phyloP scores from a whole-genome alignment of 805 yeast species.

The Yamadazyma paraphyllophila region DNA sequence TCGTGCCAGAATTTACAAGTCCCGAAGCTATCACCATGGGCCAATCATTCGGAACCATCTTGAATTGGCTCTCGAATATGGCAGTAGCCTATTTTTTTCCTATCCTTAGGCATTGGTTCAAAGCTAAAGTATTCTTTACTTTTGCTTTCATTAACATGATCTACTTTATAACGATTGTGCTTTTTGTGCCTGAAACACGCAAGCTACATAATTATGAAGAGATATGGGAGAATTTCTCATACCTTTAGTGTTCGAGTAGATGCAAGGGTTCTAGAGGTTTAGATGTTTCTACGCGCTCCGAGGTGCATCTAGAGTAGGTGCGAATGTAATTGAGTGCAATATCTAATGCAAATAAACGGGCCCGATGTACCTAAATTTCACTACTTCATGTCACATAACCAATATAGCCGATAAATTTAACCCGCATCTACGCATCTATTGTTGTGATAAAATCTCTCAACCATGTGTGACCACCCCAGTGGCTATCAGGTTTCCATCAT shows the following conservation, averaged over 20 bases:
- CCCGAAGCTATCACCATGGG: slow-evolving; percentile 33
- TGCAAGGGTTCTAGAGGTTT: too few species aligned
- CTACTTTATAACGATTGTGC: slow-evolving; percentile 19
- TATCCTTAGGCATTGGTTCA: slow-evolving; percentile 20
- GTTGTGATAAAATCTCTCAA: background rate
- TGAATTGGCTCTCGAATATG: slow-evolving; percentile 36
- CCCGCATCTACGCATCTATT: background rate
- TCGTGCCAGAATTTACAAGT: slow-evolving; percentile 34
- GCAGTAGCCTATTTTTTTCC: slow-evolving; percentile 35
- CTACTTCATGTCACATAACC: background rate
- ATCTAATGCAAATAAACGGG: background rate
- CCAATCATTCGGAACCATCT: slow-evolving; percentile 34
- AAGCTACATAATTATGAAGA: slow-evolving; percentile 23
- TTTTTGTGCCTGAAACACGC: slow-evolving; percentile 34
- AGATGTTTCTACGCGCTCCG: too few species aligned
- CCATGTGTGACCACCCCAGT: background rate
- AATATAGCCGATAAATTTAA: background rate
- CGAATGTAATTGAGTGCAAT: background rate
- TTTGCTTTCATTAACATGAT: slow-evolving; percentile 21
- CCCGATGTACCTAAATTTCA: background rate
- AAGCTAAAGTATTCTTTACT: slow-evolving; percentile 29
- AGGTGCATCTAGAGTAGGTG: background rate
- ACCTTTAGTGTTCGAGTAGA: too few species aligned
- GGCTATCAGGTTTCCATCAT: too few species aligned
- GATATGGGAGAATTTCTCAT: slow-evolving; percentile 22